Conservation (phyloP, 441 rosid genomes). For the Iberis amara region DNA sequence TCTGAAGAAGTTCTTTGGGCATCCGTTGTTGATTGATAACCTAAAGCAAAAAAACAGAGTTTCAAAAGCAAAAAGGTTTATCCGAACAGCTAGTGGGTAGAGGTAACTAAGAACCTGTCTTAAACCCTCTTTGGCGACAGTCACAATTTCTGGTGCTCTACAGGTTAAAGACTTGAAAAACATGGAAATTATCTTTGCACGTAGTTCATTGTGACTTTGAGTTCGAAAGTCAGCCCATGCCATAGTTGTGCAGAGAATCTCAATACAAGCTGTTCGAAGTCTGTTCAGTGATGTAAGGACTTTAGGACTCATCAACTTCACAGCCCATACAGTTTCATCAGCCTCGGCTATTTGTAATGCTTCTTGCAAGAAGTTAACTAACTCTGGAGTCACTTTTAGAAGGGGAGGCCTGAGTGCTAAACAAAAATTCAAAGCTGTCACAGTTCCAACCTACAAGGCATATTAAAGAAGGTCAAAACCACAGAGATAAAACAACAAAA, state of each 20-base stretch:
- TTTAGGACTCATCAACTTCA: conserved; percentile 86
- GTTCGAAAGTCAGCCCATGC: conserved; percentile 97
- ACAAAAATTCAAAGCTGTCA: conserved; percentile 92
- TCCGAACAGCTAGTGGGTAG: conserved; percentile 17
- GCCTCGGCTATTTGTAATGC: conserved; percentile 98
- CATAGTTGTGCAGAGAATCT: conserved; percentile 92
- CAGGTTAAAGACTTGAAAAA: conserved; percentile 96
- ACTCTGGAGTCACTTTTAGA: conserved; percentile 89
- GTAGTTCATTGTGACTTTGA: conserved; percentile 75
- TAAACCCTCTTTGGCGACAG: conserved; percentile 96
- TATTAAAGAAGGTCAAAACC: conserved; percentile 30
- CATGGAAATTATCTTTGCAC: conserved; percentile 95
- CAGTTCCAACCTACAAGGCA: conserved; percentile 80
- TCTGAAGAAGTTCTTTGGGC: conserved; percentile 99
- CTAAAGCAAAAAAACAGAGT: conserved; percentile 38
- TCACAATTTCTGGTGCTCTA: conserved; percentile 90
- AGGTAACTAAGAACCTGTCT: conserved; percentile 67
- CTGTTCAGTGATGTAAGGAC: conserved; percentile 73
- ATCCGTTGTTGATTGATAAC: conserved; percentile 93
- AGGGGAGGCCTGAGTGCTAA: conserved; percentile 97
- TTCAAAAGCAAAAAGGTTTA: conserved; percentile 16
- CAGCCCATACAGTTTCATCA: conserved; percentile 88
- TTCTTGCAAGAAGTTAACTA: conserved; percentile 92
- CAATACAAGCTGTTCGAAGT: conserved; percentile 95
- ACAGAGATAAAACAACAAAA: conserved; percentile 22